Evolutionary conservation across 2,329 filamentous ascomycete genomes (phyloP).

Genomic region (Calcarisporium arbuscula): DNA sequence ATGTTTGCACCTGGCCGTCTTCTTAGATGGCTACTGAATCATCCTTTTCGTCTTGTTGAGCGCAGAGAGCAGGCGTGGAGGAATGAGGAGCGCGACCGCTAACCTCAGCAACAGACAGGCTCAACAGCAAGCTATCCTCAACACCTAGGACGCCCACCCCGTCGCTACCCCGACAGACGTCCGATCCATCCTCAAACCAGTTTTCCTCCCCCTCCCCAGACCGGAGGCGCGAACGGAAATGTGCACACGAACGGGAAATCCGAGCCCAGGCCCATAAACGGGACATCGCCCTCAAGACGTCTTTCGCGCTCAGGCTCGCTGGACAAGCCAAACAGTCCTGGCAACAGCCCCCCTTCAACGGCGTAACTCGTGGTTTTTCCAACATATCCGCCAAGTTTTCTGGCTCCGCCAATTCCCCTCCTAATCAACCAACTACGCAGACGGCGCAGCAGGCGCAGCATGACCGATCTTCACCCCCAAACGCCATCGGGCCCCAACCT

Average conservation of each 20-base stretch:
- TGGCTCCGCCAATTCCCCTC: constrained; percentile 38
- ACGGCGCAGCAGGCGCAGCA: constrained; percentile 8
- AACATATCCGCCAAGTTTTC: constrained; percentile 92
- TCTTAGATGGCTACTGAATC: too few relatives aligned
- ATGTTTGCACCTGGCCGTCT: too few relatives aligned
- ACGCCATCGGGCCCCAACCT: constrained; percentile 6
- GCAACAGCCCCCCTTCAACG: constrained; percentile 38
- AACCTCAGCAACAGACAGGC: constrained; percentile 19
- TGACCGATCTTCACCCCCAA: constrained; percentile 4
- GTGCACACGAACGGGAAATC: constrained; percentile 13
- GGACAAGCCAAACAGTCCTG: constrained; percentile 22
- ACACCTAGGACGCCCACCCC: constrained; percentile 17
- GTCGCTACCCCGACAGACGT: constrained; percentile 25
- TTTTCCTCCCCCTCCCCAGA: constrained; percentile 18
- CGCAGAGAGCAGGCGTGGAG: too few relatives aligned
- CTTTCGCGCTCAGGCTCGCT: constrained; percentile 28
- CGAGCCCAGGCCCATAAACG: constrained; percentile 17
- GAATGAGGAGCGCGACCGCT: not conserved
- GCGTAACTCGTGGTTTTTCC: constrained; percentile 85
- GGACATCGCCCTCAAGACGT: constrained; percentile 16
- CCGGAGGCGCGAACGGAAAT: constrained; percentile 18
- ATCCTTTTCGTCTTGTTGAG: too few relatives aligned
- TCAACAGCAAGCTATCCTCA: constrained; percentile 21
- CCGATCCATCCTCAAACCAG: constrained; percentile 22
- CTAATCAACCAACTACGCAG: too few relatives aligned